Percentiles rank a stretch among this genome's conserved stretches.
phyloP scores from a whole-genome alignment of 805 yeast genomes.

The Ascoidea rubescens region DNA sequence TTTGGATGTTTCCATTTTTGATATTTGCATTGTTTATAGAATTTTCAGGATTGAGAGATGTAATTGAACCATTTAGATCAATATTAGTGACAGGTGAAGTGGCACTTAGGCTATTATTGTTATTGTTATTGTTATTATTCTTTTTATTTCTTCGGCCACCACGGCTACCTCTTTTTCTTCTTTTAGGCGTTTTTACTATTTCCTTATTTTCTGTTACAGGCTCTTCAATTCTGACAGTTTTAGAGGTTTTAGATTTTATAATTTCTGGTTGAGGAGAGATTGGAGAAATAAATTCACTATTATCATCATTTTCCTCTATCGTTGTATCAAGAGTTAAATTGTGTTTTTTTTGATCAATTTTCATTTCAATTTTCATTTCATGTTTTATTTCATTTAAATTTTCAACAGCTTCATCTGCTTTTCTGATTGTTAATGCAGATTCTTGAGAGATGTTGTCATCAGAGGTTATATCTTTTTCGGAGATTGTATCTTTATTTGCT shows the following conservation, averaged over 20 bases:
- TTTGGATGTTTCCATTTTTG: conserved; percentile 7
- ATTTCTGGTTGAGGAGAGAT: background rate
- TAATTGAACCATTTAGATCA: too few relatives aligned
- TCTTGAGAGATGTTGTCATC: too few relatives aligned
- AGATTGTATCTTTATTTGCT: too few relatives aligned
- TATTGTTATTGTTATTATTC: conserved; percentile 3
- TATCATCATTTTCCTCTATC: background rate
- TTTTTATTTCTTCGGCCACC: conserved; percentile 58
- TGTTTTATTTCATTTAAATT: background rate
- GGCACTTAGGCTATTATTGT: background rate
- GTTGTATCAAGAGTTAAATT: background rate
- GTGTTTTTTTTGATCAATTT: background rate
- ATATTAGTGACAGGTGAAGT: conserved; percentile 1
- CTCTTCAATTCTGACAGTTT: conserved; percentile 4
- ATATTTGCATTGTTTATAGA: conserved; percentile 5
- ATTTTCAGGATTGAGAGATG: background rate
- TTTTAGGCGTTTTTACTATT: conserved; percentile 25
- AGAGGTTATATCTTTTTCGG: too few relatives aligned
- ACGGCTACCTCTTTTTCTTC: conserved; percentile 72
- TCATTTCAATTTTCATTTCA: background rate
- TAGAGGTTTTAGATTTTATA: background rate
- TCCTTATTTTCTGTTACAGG: conserved; percentile 11
- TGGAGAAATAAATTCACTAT: background rate
- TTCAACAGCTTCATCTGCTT: background rate
- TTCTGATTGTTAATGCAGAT: too few relatives aligned